These are phyloP conservation scores for Stylonectria norvegica DNA, from an alignment of 2,329 filamentous ascomycete genomes.

Conservation along the genomic window DNA sequence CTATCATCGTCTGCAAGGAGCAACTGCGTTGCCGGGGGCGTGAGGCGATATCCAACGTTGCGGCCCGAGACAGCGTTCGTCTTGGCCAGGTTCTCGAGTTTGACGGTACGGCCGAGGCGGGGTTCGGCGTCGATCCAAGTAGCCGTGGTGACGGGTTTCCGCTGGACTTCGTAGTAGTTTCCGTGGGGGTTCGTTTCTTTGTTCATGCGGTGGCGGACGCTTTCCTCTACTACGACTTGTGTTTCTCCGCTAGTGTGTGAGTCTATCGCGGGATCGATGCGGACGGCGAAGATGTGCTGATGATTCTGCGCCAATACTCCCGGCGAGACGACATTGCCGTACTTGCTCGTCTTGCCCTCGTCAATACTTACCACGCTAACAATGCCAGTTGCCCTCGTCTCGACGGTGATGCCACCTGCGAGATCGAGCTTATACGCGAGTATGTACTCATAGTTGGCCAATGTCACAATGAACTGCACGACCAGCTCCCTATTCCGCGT, in stretches of 20 bases:
- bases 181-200: constrained; percentile 56
- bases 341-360: constrained; percentile 48
- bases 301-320: constrained; percentile 67
- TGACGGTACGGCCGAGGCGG: constrained; percentile 47
- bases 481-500: constrained; percentile 60
- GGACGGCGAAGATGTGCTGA: constrained; percentile 64
- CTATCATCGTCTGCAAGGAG: constrained; percentile 45
- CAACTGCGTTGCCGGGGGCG: constrained; percentile 44
- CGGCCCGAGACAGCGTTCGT: constrained; percentile 48
- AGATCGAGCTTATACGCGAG: constrained; percentile 57
- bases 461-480: constrained; percentile 65
- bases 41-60: constrained; percentile 48
- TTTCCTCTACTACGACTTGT: constrained; percentile 44
- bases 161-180: constrained; percentile 56
- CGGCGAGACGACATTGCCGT: constrained; percentile 60
- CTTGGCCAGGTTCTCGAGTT: constrained; percentile 44
- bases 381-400: constrained; percentile 64
- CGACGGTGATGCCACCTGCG: constrained; percentile 57
- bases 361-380: constrained; percentile 60
- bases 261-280: constrained; percentile 64
- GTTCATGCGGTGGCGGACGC: constrained; percentile 35
- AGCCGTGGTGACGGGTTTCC: constrained; percentile 44
- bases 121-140: constrained; percentile 53
- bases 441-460: constrained; percentile 67
- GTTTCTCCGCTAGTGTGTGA: constrained; percentile 43